These are phyloP conservation scores for Caryocar brasiliense DNA, from an alignment of 441 rosid genomes.

Conservation along the genomic window DNA sequence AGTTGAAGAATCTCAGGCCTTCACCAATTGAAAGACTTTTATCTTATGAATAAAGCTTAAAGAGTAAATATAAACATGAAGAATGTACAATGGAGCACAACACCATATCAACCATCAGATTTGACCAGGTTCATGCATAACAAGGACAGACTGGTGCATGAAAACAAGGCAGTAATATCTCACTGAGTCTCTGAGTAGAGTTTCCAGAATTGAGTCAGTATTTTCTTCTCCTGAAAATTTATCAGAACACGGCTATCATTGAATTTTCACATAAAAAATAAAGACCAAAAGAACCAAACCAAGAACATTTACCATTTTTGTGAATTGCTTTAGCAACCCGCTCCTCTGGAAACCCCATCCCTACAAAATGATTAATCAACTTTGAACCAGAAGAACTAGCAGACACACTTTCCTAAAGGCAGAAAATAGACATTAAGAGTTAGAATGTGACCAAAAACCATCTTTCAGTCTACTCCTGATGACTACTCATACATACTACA, in stretches of 20 bases:
- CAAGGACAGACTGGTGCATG: no score
- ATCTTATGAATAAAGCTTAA: no score
- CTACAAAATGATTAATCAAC: constrained; percentile 39
- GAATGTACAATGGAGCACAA: not conserved
- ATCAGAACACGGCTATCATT: constrained; percentile 8
- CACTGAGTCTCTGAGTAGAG: constrained; percentile 49
- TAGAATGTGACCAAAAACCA: no score
- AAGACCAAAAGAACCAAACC: not conserved
- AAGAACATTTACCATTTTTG: constrained; percentile 43
- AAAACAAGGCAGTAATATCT: constrained; percentile 17
- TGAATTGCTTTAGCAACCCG: constrained; percentile 49
- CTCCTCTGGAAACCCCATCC: constrained; percentile 59
- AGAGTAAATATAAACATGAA: not conserved
- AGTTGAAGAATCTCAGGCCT: no score
- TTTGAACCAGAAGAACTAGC: constrained; percentile 41
- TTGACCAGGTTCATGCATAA: not conserved
- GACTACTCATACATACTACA: no score
- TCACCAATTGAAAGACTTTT: no score
- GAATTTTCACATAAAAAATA: not conserved
- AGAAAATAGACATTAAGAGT: constrained; percentile 4
- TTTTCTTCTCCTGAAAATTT: constrained; percentile 50
- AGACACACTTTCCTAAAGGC: constrained; percentile 34
- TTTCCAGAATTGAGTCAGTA: constrained; percentile 46
- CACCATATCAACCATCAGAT: not conserved
- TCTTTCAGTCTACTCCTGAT: no score